Base-by-base conservation (phyloP, 2,329 filamentous ascomycete species). In the Furcasterigmium furcatum region DNA sequence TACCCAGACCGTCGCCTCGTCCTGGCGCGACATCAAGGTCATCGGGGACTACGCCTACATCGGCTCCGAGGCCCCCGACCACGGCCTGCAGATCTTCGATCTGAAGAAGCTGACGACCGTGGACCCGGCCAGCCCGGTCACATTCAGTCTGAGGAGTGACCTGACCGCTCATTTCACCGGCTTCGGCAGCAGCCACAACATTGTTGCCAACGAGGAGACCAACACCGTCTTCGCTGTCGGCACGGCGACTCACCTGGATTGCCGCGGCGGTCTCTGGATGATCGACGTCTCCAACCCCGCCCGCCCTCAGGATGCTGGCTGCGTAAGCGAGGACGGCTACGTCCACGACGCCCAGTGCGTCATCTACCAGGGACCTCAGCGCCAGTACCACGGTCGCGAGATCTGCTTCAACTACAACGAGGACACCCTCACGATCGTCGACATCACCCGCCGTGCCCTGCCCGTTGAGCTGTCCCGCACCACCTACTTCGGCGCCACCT, bases 81-180 rank as follows among this genome's bases (percentile, higher is more conserved):
- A 84, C 56, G 76, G 77, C 41, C 70, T 85, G 20, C 81, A 85
- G 58, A 75, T 84, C 57, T 85, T 85, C 52, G 80, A 85, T 57
- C 70, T 83, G 69, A 76, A 66, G 54, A 82, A 63, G 66, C 67
- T 80, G 4, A 10, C n/a, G 25, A 16, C 36, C 35, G 19, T 48
- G 29, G 36, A 48, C 42, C 35, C 41, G 5, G 35, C 41, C 4
- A 44, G 22, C 41, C 45, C 45, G 20, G 32, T 46, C 44, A 49
- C 38, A 41, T 50, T 50, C 38, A 36, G 41, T 38, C 29, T 27
- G 10, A 54, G 56, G 36, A 55, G 51, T 5, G 67, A 70, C 13
- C 55, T 71, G 3, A 62, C 64, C 1, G 63, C 63, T 1, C 62
- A 60, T 49, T 71, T 64, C 52, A 56, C 49, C 5, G 60, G 58